Base-by-base conservation (phyloP, 495 filamentous ascomycete genomes). In the Aspergillus incahuasiensis region DNA sequence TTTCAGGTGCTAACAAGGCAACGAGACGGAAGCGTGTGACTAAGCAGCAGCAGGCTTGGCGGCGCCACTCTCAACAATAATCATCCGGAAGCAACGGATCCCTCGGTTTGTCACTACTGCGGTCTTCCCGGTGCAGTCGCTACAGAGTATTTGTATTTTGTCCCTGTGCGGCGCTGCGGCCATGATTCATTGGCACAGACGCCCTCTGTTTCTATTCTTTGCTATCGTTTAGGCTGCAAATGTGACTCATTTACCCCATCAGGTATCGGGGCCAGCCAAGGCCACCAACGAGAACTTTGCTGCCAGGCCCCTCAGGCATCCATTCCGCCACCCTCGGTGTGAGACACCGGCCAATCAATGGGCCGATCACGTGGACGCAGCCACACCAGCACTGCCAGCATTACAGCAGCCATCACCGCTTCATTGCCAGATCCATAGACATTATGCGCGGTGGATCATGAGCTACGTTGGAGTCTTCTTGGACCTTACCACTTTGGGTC, bases 1-100 rank as follows among this genome's bases (percentile, higher is more conserved):
- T 69, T 65, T 71, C 65, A 68, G 68, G 68, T 35, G 32, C 8
- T 64, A 58, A 58, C 66, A 64, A 65, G 64, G 63, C 63, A 68
- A 56, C 66, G 63, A 65, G 64, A 61, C 63, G 66, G 50, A 4
- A 21, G 45, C 21, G 48, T 47, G n/a, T 59, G 46, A 65, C 59
- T 62, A 59, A 58, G 13, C 59, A 54, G n/a, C n/a, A n/a, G n/a
- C 51, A 42, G 56, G 61, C 32, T 35, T 65, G 62, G 62, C 62
- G 25, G 25, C 48, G 38, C 56, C 58, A 59, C 62, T 55, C 54
- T 49, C 45, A 45, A 30, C 22, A 55, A 51, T 32, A 21, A 55
- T 46, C 18, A 45, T 54, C 39, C 38, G 38, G 38, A 21, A 52
- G 30, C 25, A 28, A 35, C 38, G 20, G n/a, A 22, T 7, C 16